Base-by-base conservation (phyloP, 2,329 filamentous ascomycete species). In the Pyrenophora seminiperda region DNA sequence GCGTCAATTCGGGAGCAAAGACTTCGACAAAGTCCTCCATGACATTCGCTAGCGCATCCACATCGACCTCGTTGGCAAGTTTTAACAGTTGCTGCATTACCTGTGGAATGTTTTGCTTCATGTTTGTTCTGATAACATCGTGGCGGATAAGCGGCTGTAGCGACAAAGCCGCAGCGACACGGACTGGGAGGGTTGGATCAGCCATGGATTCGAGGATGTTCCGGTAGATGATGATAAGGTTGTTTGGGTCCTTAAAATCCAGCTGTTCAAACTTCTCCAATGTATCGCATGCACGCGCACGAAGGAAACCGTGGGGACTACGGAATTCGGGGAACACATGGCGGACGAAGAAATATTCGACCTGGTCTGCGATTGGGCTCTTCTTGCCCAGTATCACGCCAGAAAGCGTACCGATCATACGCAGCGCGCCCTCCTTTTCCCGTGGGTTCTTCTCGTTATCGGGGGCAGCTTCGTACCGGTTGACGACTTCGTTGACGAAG, bases 11-110 rank as follows among this genome's bases (percentile, higher is more conserved):
- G 2, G 91, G 83, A n/a, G 94, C 93, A 70, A 99, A 99, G 2
- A 97, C 92, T 74, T 99, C 94, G 37, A 99, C 94, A 70, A 99
- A 99, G 70, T 99, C 94, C 75, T 99, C 94, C 94, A 99, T 99
- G 31, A 99, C 94, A 67, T 97, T 97, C 17, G 94, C 93, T 32
- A 99, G 81, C 4, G 94, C 92, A 73, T 99, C 94, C 39, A 99
- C 93, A 70, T 99, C 94, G 50, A 95, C 94, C 75, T 99, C 94
- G 69, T 99, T 99, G 20, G 94, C 93, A 49, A 99, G 80, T 77
- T 97, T 97, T 46, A 99, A 81, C 11, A 99, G 82, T 75, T 99
- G 93, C 76, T 97, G 95, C 94, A 99, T 99, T 67, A 99, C 97
- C 67, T 96, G 95, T 13, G 94, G 92, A 61, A 99, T 99, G 72